Base-by-base conservation (phyloP, 768 basidiomycete genomes). In the Polyporus arcularius region DNA sequence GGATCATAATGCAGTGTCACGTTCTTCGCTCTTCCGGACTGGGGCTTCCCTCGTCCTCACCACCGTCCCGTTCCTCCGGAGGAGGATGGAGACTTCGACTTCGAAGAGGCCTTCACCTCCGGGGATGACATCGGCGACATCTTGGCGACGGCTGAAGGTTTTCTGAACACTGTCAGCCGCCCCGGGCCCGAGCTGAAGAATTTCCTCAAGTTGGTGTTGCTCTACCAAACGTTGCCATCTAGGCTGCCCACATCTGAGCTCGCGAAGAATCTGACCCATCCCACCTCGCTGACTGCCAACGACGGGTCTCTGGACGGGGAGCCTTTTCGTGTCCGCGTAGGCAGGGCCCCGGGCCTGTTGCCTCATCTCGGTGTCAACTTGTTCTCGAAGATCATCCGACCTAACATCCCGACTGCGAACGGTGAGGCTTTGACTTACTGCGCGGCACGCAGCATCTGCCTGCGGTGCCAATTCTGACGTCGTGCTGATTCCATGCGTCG, bases 211-310 rank as follows among this genome's bases (percentile, higher is more conserved):
- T 79, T 80, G 43, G 77, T 88, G 32, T 71, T 87, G 18, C 75
- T 79, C 21, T 89, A 86, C 71, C 85, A 85, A 68, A 80, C 82
- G 47, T 71, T 89, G 9, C 80, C 81, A 30, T 64, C 70, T 55
- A 73, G 72, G 53, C 72, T 72, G 60, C 72, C 76, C 57, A 68
- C 72, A 1, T 57, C 63, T 14, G 74, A 76, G 12, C 77, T 88
- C 18, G 76, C 78, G 9, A 73, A 77, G 65, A 86, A 87, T 69
- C 79, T 78, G 5, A 89, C 87, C 0, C 80, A 79, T 53, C 74
- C 82, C 8, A 83, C 82, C 1, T 73, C 76, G 32, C 71, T 86
- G 31, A 71, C 73, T 8, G 72, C 82, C 7, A 65, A 70, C 5
- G 74, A 79, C 49, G 77, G 78, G 10, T 74, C 76, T 2, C 70